These are phyloP conservation scores for Tetrahymena elliotti DNA, from an alignment of 73 alveolate species.

Conservation along the genomic window DNA sequence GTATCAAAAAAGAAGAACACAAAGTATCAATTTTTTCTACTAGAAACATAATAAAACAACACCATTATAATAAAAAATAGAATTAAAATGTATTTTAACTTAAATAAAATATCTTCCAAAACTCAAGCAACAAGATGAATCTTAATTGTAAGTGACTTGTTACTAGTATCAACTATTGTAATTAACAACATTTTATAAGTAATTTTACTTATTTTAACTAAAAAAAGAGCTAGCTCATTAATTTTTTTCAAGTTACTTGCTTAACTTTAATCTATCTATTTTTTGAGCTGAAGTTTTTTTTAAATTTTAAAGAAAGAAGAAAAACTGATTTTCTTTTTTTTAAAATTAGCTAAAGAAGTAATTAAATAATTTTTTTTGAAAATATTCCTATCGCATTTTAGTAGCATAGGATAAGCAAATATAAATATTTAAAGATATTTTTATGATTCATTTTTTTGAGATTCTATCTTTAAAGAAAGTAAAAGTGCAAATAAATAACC, in stretches of 20 bases:
- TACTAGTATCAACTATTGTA: too few species aligned
- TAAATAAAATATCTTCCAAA: too few species aligned
- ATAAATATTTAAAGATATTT: not conserved
- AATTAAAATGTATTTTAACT: too few species aligned
- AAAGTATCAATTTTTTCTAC: too few species aligned
- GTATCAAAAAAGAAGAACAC: not conserved
- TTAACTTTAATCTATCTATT: not conserved
- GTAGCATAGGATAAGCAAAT: not conserved
- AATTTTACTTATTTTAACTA: too few species aligned
- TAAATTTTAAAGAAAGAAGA: not conserved
- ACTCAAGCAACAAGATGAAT: too few species aligned
- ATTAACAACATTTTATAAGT: too few species aligned
- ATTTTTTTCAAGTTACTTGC: not conserved
- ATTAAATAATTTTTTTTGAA: too few species aligned
- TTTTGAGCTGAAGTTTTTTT: not conserved
- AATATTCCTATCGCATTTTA: not conserved
- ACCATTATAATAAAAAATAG: too few species aligned
- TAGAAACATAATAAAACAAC: too few species aligned
- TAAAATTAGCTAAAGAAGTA: not conserved
- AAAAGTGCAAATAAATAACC: not conserved
- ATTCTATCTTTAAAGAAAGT: not conserved
- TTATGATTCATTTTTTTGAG: not conserved
- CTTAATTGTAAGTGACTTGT: too few species aligned
- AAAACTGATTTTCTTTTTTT: not conserved
- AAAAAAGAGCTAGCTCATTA: too few species aligned